Evolutionary conservation across 306 rosid genomes (phyloP), one percentile per base, ranked within the genome.

Genomic region (Malus sylvestris): DNA sequence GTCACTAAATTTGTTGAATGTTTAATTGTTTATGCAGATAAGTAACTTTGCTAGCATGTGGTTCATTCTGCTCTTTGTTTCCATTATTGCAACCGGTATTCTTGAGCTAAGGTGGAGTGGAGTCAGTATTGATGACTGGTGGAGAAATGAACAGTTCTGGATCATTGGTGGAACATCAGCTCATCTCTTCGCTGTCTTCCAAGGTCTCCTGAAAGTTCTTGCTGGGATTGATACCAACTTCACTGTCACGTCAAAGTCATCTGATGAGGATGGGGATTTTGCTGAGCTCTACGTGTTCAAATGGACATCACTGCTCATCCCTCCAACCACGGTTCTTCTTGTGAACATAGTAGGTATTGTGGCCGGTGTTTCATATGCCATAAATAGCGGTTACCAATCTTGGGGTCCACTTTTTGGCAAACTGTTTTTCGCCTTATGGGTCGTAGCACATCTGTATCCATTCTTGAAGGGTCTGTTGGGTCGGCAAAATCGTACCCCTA

Each of bases 21-120:
- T 68, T 64, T 59, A 19, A 68, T 32, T 72, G 49, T 68, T 64
- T 53, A 19, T 76, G 88, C 98, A 96, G 99, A 92, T 96, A 78
- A 96, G 99, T 88, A 96, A 96, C 92, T 89, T 82, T 33, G 99
- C 99, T 75, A 91, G 99, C 76, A 91, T 96, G 97, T 96, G 98
- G 99, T 96, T 96, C 63, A 96, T 96, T 72, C 96, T 92, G 64
- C 97, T 92, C 80, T 96, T 96, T 32, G 88, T 91, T 65, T 96
- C 99, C 55, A 96, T 96, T 84, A 86, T 89, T 10, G 77, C 98
- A 4, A 96, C 99, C 40, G 95, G 97, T 73, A 91, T 96, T 78
- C 99, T 96, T 23, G 99, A 96, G 89, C 98, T 96, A 57, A 91
- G 99, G 80, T 96, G 99, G 99, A 96, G 99, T 83, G 99, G 99